A percentile compares a stretch with the other conserved stretches of the same genome.
These are phyloP conservation scores for Salix viminalis DNA, from an alignment of 345 rosid species.

Conservation along the genomic window DNA sequence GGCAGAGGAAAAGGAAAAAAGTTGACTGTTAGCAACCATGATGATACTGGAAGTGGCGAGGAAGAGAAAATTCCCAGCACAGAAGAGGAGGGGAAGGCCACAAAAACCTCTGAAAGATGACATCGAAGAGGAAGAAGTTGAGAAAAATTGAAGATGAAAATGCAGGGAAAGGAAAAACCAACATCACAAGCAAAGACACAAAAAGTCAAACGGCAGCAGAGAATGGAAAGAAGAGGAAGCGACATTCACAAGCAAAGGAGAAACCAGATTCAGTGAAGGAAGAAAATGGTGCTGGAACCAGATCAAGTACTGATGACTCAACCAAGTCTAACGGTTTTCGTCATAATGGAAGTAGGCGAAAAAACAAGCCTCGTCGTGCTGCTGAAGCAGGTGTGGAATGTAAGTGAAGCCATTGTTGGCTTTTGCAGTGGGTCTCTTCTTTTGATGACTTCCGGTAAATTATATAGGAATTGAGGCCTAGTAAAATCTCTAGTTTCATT, in stretches of 20 bases:
- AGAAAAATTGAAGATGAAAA: constrained; percentile 47
- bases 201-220: constrained; percentile 39
- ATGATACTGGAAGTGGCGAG: constrained; percentile 54
- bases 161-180: constrained; percentile 41
- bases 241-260: constrained; percentile 43
- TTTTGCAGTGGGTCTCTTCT: constrained; percentile 17
- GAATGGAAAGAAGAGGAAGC: constrained; percentile 63
- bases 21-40: constrained; percentile 43
- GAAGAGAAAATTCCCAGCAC: constrained; percentile 70
- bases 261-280: constrained; percentile 44
- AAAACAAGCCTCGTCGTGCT: constrained; percentile 67
- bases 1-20: constrained; percentile 70
- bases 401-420: constrained; percentile 32
- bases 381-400: constrained; percentile 69
- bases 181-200: constrained; percentile 31
- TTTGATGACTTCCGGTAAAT: constrained; percentile 18
- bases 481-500: constrained; percentile 17
- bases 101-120: constrained; percentile 59
- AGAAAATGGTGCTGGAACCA: constrained; percentile 45
- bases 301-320: constrained; percentile 46
- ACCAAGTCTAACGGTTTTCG: constrained; percentile 57
- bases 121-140: constrained; percentile 50
- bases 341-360: constrained; percentile 63
- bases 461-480: constrained; percentile 34
- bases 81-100: constrained; percentile 73